Conservation (phyloP, 768 basidiomycete genomes). For the Panus rudis region DNA sequence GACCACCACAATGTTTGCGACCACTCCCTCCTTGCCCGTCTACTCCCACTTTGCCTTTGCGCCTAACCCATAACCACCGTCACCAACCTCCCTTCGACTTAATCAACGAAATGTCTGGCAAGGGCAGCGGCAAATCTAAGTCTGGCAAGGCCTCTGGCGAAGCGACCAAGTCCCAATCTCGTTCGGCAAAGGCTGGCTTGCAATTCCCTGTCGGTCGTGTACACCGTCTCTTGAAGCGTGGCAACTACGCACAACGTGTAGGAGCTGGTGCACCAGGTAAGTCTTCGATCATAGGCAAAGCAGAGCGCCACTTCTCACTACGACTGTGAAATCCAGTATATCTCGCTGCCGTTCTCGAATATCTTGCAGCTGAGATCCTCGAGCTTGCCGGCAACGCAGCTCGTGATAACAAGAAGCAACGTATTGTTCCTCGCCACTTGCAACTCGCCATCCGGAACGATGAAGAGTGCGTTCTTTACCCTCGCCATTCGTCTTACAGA, state of each 20-base stretch:
- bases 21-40: conserved; percentile 6
- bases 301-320: not conserved
- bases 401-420: conserved; percentile 81
- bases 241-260: conserved; percentile 83
- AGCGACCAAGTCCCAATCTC: conserved; percentile 51
- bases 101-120: conserved; percentile 30
- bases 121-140: conserved; percentile 44
- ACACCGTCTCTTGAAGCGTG: conserved; percentile 81
- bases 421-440: conserved; percentile 90
- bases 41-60: conserved; percentile 1
- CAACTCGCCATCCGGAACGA: conserved; percentile 91
- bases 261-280: conserved; percentile 83
- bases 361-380: conserved; percentile 89
- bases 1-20: conserved; percentile 8
- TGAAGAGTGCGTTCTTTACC: conserved; percentile 51
- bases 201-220: conserved; percentile 92
- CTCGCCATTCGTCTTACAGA: not conserved
- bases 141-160: conserved; percentile 49
- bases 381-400: conserved; percentile 87
- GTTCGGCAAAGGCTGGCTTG: conserved; percentile 68
- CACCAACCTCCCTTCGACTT: conserved; percentile 10
- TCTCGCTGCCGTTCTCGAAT: conserved; percentile 86
- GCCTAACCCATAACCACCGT: conserved; percentile 2
- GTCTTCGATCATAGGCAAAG: conserved; percentile 11
- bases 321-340: conserved; percentile 47